phyloP scores from a whole-genome alignment of 257 asterid genomes.

The Rhazya stricta region DNA sequence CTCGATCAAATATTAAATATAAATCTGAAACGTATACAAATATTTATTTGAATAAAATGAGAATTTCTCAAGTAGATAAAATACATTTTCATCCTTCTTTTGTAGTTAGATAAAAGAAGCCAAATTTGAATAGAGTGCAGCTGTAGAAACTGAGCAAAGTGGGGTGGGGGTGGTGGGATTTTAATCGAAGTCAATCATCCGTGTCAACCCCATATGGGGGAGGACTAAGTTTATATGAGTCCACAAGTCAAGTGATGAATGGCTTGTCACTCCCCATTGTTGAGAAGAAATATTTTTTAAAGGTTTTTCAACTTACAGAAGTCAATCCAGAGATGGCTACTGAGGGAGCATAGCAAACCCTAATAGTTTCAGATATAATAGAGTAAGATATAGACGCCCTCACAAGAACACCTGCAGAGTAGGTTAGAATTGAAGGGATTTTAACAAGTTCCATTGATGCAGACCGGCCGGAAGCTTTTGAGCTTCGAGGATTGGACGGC shows the following conservation, averaged over 20 bases:
- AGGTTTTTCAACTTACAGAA: constrained; percentile 20
- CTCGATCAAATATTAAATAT: no score
- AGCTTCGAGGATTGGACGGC: constrained; percentile 21
- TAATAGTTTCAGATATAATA: background rate
- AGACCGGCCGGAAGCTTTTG: constrained; percentile 3
- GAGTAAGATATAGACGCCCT: background rate
- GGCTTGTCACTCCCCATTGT: constrained; percentile 10
- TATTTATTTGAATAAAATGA: no score
- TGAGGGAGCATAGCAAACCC: constrained; percentile 4
- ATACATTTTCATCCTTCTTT: no score
- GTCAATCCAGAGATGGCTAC: constrained; percentile 27
- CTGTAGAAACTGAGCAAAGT: background rate
- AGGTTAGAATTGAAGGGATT: constrained; percentile 11
- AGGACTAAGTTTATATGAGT: constrained; percentile 18
- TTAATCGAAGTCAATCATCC: background rate
- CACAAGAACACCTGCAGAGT: background rate
- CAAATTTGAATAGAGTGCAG: background rate
- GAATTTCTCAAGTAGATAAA: no score
- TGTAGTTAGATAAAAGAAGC: constrained; percentile 3
- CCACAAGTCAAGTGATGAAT: constrained; percentile 27
- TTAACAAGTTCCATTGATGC: constrained; percentile 12
- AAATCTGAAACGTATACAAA: no score
- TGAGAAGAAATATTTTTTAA: constrained; percentile 21
- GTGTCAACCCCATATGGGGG: constrained; percentile 24
- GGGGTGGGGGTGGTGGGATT: background rate